phyloP scores from a whole-genome alignment of 2,329 filamentous ascomycete genomes.

The Alternaria incomplexa region DNA sequence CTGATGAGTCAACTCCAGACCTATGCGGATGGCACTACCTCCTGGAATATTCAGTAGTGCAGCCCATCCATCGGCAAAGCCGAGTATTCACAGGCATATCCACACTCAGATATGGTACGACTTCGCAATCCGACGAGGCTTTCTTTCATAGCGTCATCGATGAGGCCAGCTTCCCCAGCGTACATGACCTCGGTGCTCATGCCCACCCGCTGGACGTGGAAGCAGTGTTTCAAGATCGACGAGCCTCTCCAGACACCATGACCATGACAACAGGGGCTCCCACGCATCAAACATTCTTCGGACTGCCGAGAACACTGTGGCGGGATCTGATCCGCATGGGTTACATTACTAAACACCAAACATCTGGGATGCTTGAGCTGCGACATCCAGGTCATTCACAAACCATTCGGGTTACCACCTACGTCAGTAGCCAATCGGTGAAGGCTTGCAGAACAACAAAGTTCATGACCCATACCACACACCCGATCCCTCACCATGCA shows the following conservation, averaged over 20 bases:
- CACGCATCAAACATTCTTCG: conserved; percentile 3
- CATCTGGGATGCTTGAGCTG: conserved; percentile 26
- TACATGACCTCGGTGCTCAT: not conserved
- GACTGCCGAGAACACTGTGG: conserved; percentile 1
- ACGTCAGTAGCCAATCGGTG: conserved; percentile 14
- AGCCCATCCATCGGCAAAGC: not conserved
- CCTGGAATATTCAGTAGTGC: not conserved
- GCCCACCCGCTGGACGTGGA: not conserved
- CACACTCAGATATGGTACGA: not conserved
- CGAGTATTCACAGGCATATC: not conserved
- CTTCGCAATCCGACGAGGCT: not conserved
- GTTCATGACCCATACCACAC: conserved; percentile 12
- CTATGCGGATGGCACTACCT: not conserved
- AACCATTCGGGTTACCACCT: conserved; percentile 11
- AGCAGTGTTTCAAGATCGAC: conserved; percentile 1
- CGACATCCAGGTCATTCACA: conserved; percentile 18
- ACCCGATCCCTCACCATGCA: conserved; percentile 8
- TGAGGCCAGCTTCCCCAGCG: not conserved
- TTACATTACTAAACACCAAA: conserved; percentile 21
- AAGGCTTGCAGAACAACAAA: conserved; percentile 11
- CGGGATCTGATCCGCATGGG: conserved; percentile 14
- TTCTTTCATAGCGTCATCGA: not conserved
- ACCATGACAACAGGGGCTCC: conserved; percentile 10
- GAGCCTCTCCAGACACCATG: not conserved
- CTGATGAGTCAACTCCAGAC: not conserved